Conservation (phyloP, 2,329 filamentous ascomycete genomes). For the Endoconidiophora polonica region DNA sequence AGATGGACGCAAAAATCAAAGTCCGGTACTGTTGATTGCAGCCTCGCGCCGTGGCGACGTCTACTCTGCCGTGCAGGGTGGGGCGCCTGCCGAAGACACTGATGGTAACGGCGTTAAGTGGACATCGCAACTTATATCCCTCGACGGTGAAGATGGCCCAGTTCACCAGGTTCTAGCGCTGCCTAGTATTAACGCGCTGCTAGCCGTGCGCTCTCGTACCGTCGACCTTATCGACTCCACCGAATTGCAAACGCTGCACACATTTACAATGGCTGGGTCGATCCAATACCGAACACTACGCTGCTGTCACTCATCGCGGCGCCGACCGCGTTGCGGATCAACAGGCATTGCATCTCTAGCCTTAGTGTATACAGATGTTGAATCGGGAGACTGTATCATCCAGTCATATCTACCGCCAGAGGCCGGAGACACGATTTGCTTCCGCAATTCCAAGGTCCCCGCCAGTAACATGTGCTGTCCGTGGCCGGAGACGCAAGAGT, state of each 20-base stretch:
- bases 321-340: slow-evolving; percentile 35
- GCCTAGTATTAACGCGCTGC: slow-evolving; percentile 39
- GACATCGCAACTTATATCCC: slow-evolving; percentile 30
- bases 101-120: slow-evolving; percentile 22
- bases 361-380: slow-evolving; percentile 43
- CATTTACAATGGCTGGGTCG: slow-evolving; percentile 36
- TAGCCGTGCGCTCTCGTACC: slow-evolving; percentile 39
- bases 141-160: slow-evolving; percentile 18
- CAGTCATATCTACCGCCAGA: slow-evolving; percentile 42
- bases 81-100: neutral
- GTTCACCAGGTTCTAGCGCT: slow-evolving; percentile 40
- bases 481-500: slow-evolving; percentile 35
- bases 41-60: slow-evolving; percentile 3
- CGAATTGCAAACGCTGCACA: slow-evolving; percentile 34
- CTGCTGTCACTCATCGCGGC: slow-evolving; percentile 37
- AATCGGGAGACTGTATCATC: slow-evolving; percentile 45
- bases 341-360: slow-evolving; percentile 45
- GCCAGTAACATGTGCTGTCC: slow-evolving; percentile 29
- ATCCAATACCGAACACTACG: slow-evolving; percentile 44
- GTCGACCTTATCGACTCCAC: slow-evolving; percentile 40
- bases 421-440: slow-evolving; percentile 39
- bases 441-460: slow-evolving; percentile 28
- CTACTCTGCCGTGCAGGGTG: neutral
- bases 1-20: too few species aligned
- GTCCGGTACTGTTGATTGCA: neutral